Percentiles rank a stretch among this genome's conserved stretches.
These are phyloP conservation scores for Scleromitrula shiraiana DNA, from an alignment of 2,329 filamentous ascomycete genomes.

Conservation along the genomic window DNA sequence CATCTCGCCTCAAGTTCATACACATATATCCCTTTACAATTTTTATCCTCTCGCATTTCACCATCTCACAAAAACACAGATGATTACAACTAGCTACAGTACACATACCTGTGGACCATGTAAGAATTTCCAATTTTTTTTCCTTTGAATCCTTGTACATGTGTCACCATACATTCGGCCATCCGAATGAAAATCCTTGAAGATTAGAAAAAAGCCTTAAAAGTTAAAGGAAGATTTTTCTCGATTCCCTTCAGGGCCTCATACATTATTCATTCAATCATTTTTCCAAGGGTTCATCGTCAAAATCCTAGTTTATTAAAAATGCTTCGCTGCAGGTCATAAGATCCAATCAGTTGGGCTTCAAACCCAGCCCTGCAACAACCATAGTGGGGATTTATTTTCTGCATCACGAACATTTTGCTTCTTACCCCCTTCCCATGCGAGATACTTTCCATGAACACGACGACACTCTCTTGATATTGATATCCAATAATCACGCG, in stretches of 20 bases:
- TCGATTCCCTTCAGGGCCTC: too few species aligned
- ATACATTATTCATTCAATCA: too few species aligned
- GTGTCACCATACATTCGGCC: neutral
- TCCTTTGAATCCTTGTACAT: neutral
- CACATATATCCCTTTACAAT: too few species aligned
- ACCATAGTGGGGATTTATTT: neutral
- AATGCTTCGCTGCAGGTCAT: constrained; percentile 4
- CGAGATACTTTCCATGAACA: neutral
- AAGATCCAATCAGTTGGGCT: constrained; percentile 7
- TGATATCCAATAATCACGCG: constrained; percentile 1
- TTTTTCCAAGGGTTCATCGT: neutral
- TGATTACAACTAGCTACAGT: neutral
- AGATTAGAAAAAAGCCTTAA: too few species aligned
- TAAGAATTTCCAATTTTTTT: too few species aligned
- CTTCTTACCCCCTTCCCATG: neutral
- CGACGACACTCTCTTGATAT: neutral
- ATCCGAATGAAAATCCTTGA: neutral
- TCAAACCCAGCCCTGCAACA: constrained; percentile 7
- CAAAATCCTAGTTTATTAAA: neutral
- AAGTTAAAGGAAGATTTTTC: too few species aligned
- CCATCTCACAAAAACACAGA: neutral
- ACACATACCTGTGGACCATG: too few species aligned
- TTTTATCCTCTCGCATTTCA: neutral
- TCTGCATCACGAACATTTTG: neutral
- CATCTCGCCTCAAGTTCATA: neutral